Evolutionary conservation across 352 stramenopile species (phyloP).

Genomic region (Blastocystis sp.): DNA sequence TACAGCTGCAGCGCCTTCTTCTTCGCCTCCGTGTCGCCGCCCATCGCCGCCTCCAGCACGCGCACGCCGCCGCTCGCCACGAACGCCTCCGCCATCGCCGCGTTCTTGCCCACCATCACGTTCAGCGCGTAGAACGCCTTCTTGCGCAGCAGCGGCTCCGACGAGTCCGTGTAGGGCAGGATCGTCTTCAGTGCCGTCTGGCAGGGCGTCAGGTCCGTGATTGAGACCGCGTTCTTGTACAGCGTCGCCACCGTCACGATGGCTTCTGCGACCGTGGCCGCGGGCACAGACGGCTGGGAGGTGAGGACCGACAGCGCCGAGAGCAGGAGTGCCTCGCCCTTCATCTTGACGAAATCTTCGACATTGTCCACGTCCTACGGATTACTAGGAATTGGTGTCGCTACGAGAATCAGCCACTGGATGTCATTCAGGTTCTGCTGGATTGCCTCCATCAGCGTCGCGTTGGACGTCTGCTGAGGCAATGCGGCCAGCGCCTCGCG

Average conservation of each 20-base stretch:
- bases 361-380: slow-evolving; percentile 53
- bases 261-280: neutral
- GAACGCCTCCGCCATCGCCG: slow-evolving; percentile 15
- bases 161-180: neutral
- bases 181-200: neutral
- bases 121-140: slow-evolving; percentile 27
- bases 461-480: neutral
- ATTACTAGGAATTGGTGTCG: neutral
- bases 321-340: neutral
- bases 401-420: slow-evolving; percentile 45
- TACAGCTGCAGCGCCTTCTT: slow-evolving; percentile 39
- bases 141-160: neutral
- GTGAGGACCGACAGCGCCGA: neutral
- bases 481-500: neutral
- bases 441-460: neutral
- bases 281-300: neutral
- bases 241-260: slow-evolving; percentile 17
- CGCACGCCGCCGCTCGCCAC: neutral
- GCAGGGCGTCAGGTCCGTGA: neutral
- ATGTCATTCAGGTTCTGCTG: slow-evolving; percentile 8
- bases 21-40: slow-evolving; percentile 7
- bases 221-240: slow-evolving; percentile 41
- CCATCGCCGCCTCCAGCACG: slow-evolving; percentile 2
- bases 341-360: slow-evolving; percentile 42
- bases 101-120: neutral